Evolutionary conservation across 768 basidiomycete species (phyloP), one percentile per base, ranked within the genome.

Genomic region (Strobilomyces confusus): DNA sequence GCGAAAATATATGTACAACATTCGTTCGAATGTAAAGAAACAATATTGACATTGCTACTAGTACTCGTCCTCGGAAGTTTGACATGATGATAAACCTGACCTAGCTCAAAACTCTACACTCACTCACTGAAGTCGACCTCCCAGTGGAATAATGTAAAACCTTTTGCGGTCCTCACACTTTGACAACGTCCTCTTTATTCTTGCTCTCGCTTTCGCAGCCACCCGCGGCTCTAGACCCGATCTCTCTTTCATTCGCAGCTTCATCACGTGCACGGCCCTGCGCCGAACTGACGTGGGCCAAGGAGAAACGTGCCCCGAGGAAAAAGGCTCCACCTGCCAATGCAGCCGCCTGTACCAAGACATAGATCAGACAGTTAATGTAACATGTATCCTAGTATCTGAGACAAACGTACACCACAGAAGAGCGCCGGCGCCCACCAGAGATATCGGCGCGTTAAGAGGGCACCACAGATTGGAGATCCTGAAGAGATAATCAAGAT

Each of bases 401-500:
- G 13, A 32, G 36, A 37, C 2, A 12, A 40, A 58, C 63, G 20
- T 58, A 74, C 69, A 42, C 77, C 81, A 25, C 77, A 70, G 59
- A 83, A 84, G 11, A 82, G 36, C 2, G 76, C 76, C 4, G 83
- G 80, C 14, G 75, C 72, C 78, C 79, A 82, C 83, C 83, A 85
- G 4, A 75, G 64, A 58, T 77, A 82, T 3, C 69, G 64, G 11
- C 63, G 45, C 0, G 80, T 75, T 5, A 85, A 69, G 19, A 85
- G 69, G 3, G 80, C 78, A 2, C 84, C 83, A 33, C 75, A 76
- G 32, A 84, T 78, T 1, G 84, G 83, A 0, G 80, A 74, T 4
- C 81, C 82, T 77, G 49, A 9, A 34, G 36, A 44, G n/a, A 32
- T 9, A 61, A 66, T n/a, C 67, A 43, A 59, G 9, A n/a, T 25